Conservation (phyloP, 768 basidiomycete genomes). For the Austroboletus festivus region DNA sequence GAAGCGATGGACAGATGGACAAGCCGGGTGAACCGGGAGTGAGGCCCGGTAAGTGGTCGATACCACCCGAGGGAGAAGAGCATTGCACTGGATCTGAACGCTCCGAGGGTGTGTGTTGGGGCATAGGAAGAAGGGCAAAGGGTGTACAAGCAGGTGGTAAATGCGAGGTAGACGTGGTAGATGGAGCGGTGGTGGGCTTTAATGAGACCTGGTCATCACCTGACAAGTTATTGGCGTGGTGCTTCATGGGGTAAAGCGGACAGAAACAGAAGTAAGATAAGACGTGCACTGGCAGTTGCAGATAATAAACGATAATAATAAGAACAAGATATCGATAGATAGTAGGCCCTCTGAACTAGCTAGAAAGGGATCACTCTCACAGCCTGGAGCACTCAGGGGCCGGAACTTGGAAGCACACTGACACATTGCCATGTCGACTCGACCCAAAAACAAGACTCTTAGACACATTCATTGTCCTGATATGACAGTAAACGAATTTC, state of each 20-base stretch:
- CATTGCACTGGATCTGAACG: constrained; percentile 8
- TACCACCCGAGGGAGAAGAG: background rate
- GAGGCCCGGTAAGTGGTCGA: background rate
- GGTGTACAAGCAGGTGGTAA: constrained; percentile 4
- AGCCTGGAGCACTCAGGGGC: constrained; percentile 19
- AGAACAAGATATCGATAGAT: background rate
- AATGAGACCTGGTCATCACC: constrained; percentile 1
- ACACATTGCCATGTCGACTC: too few species aligned
- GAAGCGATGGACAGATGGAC: constrained; percentile 2
- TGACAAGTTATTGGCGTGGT: constrained; percentile 41
- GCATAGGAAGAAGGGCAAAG: constrained; percentile 14
- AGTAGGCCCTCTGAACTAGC: constrained; percentile 8
- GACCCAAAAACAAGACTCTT: too few species aligned
- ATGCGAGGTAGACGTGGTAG: too few species aligned
- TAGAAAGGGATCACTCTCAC: constrained; percentile 18
- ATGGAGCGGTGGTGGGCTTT: too few species aligned
- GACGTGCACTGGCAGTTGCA: background rate
- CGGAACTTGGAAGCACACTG: background rate
- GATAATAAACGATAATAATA: too few species aligned
- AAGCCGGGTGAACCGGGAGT: constrained; percentile 11
- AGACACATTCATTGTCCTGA: too few species aligned
- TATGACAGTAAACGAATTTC: too few species aligned
- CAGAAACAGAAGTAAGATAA: constrained; percentile 22
- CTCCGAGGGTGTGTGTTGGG: constrained; percentile 1
- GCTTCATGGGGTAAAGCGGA: constrained; percentile 37